Conservation (phyloP, 169 alveolate species). For the Plasmodium inui region DNA sequence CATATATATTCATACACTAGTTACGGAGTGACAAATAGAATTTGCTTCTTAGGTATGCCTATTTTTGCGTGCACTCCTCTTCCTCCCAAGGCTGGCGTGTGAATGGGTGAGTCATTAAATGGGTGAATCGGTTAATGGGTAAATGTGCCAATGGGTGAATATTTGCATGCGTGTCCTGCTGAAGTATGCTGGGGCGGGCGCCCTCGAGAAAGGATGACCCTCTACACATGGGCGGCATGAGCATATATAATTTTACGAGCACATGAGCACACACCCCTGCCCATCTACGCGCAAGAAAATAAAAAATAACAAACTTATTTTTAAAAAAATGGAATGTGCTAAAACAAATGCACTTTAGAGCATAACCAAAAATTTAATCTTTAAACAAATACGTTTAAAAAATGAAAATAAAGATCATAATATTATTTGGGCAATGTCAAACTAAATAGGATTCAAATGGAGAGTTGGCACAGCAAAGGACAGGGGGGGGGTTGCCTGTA, state of each 20-base stretch:
- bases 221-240: background rate
- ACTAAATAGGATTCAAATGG: background rate
- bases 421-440: conserved; percentile 7
- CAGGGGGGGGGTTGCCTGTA: background rate
- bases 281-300: background rate
- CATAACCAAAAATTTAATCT: conserved; percentile 36
- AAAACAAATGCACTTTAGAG: conserved; percentile 23
- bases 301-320: conserved; percentile 17
- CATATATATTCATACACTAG: background rate
- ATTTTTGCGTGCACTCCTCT: background rate
- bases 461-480: background rate
- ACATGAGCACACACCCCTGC: background rate
- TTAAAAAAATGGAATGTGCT: background rate
- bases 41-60: background rate
- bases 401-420: background rate
- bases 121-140: no score
- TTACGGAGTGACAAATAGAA: background rate
- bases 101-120: background rate
- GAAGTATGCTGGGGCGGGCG: background rate
- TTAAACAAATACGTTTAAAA: conserved; percentile 17
- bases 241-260: background rate
- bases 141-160: background rate
- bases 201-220: background rate
- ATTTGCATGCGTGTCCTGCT: background rate
- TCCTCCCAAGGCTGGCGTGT: background rate